These are phyloP conservation scores for Candida neerlandica DNA, from an alignment of 1,139 yeast genomes.

Conservation along the genomic window DNA sequence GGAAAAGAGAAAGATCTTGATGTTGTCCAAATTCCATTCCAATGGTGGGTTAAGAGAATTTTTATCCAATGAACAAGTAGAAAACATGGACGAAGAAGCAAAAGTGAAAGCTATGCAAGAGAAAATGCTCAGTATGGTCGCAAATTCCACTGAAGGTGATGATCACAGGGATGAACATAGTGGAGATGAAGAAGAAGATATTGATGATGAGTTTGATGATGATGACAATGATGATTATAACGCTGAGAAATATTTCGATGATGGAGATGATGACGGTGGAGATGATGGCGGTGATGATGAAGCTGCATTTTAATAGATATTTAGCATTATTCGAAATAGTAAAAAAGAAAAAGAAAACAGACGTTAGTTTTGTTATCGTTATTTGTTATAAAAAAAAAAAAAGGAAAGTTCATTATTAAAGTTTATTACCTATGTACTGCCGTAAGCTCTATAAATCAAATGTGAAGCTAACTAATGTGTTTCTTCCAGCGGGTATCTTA, in stretches of 20 bases:
- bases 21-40: conserved; percentile 49
- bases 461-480: conserved; percentile 42
- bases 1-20: conserved; percentile 54
- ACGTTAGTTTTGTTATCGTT: not conserved
- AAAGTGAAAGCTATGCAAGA: conserved; percentile 53
- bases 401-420: not conserved
- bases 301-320: conserved; percentile 59
- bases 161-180: conserved; percentile 34
- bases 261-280: conserved; percentile 78
- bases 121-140: conserved; percentile 56
- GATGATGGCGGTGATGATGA: conserved; percentile 85
- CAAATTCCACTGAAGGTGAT: conserved; percentile 58
- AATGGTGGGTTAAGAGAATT: conserved; percentile 49
- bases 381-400: not conserved
- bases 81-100: conserved; percentile 22
- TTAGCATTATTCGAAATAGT: not conserved
- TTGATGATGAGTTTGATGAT: conserved; percentile 61
- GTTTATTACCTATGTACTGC: conserved; percentile 1
- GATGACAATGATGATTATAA: conserved; percentile 68
- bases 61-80: conserved; percentile 29
- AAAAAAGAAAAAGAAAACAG: not conserved
- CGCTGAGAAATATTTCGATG: conserved; percentile 60
- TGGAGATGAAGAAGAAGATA: conserved; percentile 46
- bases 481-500: conserved; percentile 44
- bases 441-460: conserved; percentile 31